phyloP scores from a whole-genome alignment of 768 basidiomycete species.

The Tylopilus felleus region DNA sequence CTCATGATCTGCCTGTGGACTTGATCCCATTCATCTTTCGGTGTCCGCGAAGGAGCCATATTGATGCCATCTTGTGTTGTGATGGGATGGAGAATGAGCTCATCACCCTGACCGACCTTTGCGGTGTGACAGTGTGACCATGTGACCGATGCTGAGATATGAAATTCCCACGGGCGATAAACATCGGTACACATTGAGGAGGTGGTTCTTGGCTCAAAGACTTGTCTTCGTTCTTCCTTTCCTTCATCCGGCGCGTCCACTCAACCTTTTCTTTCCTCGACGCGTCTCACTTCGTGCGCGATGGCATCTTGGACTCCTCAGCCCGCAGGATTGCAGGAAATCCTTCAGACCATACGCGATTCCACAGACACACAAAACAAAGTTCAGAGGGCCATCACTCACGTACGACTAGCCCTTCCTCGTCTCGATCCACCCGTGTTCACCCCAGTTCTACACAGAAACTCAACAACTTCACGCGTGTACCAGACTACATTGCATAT shows the following conservation, averaged over 20 bases:
- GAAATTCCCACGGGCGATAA: conserved; percentile 34
- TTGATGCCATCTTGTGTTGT: too few species aligned
- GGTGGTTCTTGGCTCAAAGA: conserved; percentile 9
- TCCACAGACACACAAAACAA: conserved; percentile 78
- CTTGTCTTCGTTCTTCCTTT: conserved; percentile 15
- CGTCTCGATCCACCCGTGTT: conserved; percentile 16
- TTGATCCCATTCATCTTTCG: too few species aligned
- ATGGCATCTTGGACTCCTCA: conserved; percentile 82
- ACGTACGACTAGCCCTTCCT: conserved; percentile 47
- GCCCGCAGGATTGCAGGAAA: conserved; percentile 84
- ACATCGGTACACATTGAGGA: conserved; percentile 33
- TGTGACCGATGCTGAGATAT: conserved; percentile 34
- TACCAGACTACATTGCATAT: conserved; percentile 94
- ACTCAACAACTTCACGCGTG: conserved; percentile 82
- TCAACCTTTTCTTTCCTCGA: conserved; percentile 14
- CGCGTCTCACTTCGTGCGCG: conserved; percentile 36
- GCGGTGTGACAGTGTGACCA: conserved; percentile 23
- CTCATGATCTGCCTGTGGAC: too few species aligned
- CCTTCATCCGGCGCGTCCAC: conserved; percentile 32
- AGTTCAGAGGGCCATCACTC: conserved; percentile 75
- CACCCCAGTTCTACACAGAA: conserved; percentile 48
- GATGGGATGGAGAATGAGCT: too few species aligned
- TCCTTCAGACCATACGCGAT: conserved; percentile 86
- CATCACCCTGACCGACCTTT: too few species aligned
- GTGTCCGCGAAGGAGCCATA: too few species aligned